Conservation (phyloP, 352 stramenopile species). For the Pythium coloratum region DNA sequence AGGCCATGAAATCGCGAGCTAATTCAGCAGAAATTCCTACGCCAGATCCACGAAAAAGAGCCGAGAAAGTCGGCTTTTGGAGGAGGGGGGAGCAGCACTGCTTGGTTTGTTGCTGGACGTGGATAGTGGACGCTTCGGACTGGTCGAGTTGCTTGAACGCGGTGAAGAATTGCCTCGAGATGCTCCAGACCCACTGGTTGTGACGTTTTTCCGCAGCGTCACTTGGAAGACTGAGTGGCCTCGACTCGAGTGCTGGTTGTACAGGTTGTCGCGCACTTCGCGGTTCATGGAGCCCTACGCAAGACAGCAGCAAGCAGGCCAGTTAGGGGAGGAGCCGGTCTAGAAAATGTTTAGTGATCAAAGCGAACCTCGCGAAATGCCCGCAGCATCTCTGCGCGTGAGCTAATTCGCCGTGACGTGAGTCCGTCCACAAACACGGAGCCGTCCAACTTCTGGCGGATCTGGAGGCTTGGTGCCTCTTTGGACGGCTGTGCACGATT, state of each 20-base stretch:
- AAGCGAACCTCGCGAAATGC: constrained; percentile 54
- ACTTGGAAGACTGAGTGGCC: constrained; percentile 78
- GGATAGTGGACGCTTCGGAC: constrained; percentile 7
- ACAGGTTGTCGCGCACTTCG: constrained; percentile 71
- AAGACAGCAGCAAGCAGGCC: background rate
- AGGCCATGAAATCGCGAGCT: background rate
- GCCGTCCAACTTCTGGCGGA: constrained; percentile 67
- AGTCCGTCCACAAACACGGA: constrained; percentile 72
- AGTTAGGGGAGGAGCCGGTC: too few relatives aligned
- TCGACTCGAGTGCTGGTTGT: constrained; percentile 69
- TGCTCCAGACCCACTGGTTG: background rate
- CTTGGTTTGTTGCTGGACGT: background rate
- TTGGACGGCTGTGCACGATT: constrained; percentile 49
- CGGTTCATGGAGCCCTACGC: constrained; percentile 58
- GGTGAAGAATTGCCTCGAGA: background rate
- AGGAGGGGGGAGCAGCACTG: background rate
- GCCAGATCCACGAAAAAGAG: constrained; percentile 78
- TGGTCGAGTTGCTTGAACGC: constrained; percentile 1
- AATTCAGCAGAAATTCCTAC: constrained; percentile 26
- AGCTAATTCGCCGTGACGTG: constrained; percentile 51
- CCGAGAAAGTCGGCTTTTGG: constrained; percentile 48
- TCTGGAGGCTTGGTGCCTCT: constrained; percentile 49
- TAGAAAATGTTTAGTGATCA: background rate
- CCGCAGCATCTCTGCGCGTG: constrained; percentile 47
- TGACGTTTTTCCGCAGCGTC: constrained; percentile 46